Evolutionary conservation across 2,329 filamentous ascomycete species (phyloP).

Genomic region (Cadophora sp.): DNA sequence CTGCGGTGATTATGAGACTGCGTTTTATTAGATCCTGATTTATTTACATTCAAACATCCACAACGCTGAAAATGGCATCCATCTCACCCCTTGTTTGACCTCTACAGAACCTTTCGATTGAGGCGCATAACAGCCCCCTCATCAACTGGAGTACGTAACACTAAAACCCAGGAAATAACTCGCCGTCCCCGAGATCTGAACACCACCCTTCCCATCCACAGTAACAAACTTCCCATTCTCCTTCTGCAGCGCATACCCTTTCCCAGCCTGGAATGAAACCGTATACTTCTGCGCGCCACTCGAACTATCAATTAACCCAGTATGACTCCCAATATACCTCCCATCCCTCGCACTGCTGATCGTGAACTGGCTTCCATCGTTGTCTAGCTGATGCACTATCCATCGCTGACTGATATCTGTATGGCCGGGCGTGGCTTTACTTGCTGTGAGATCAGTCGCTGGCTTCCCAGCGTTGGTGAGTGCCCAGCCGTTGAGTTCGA

Average conservation of each 20-base stretch:
- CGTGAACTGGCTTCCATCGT: conserved; percentile 44
- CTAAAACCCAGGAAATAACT: conserved; percentile 33
- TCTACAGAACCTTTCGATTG: too few species aligned
- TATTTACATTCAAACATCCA: too few species aligned
- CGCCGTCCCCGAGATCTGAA: conserved; percentile 27
- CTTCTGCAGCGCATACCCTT: conserved; percentile 36
- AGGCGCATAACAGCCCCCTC: too few species aligned
- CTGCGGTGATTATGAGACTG: too few species aligned
- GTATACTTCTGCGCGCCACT: conserved; percentile 34
- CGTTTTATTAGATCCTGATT: too few species aligned
- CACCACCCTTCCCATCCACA: conserved; percentile 28
- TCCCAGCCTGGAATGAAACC: conserved; percentile 24
- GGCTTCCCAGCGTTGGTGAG: conserved; percentile 47
- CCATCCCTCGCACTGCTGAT: conserved; percentile 52
- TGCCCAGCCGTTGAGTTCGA: conserved; percentile 54
- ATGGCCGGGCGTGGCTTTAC: conserved; percentile 47
- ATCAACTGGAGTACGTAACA: conserved; percentile 35
- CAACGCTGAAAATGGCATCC: too few species aligned
- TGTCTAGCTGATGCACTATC: conserved; percentile 50
- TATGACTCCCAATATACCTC: conserved; percentile 45
- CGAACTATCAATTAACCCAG: conserved; percentile 20
- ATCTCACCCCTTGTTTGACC: too few species aligned
- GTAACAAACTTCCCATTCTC: conserved; percentile 37
- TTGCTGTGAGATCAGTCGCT: conserved; percentile 38
- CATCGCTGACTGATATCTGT: conserved; percentile 54